Evolutionary conservation across 768 basidiomycete genomes (phyloP), one percentile per base, ranked within the genome.

Genomic region (Phaeolepiota aurea): DNA sequence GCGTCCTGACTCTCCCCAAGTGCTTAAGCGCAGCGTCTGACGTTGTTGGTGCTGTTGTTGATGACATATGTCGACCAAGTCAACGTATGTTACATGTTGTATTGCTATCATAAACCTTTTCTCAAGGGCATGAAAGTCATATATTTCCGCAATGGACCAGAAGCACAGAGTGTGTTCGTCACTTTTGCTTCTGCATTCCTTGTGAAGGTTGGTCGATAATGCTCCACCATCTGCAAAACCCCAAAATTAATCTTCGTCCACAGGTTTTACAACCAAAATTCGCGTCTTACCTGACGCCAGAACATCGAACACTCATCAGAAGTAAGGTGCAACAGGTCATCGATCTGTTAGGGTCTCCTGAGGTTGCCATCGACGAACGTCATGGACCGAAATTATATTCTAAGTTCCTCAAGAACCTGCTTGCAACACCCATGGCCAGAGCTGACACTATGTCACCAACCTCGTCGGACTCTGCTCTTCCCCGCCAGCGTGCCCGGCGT

Each of bases 131-230:
- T 13, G 35, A 21, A 32, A 48, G 44, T 43, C 15, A 56, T 79
- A 19, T 79, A 72, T 45, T 69, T 82, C 38, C 72, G 79, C 3
- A 82, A 85, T 52, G 87, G 84, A 0, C 85, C 87, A 2, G 86
- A 87, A 53, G 79, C 82, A 0, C 81, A 88, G 48, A 80, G 77
- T 44, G 79, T 89, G 7, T 87, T 89, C 49, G 71, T 79, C 18
- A 85, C 81, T 0, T 89, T 88, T 46, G 87, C 87, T 7, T 77
- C 80, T 5, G 80, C 87, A 2, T 90, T 90, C 66, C 66, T 91
- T 12, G 72, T 91, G 47, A 89, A 90, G 69, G 83, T 80, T 53
- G 37, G 60, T 31, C 23, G 37, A 20, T 18, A 4, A 20, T 40
- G 38, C 20, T 14, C 12, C 30, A n/a, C 3, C 16, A 31, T n/a